These are phyloP conservation scores for Pseudevernia furfuracea DNA, from an alignment of 495 filamentous ascomycete species.

Conservation along the genomic window DNA sequence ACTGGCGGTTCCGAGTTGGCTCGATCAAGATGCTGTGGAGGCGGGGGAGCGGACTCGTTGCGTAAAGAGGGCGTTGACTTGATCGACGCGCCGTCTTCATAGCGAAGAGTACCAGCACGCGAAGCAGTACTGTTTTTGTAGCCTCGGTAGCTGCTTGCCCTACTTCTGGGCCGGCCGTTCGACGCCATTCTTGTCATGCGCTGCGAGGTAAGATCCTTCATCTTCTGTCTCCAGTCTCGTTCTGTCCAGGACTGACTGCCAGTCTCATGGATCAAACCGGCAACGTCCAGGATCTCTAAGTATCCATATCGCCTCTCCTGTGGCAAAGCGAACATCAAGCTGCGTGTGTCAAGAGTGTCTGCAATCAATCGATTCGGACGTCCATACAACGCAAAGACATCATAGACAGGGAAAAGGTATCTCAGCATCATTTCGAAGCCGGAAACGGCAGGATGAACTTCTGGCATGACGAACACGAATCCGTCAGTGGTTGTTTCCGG, in stretches of 20 bases:
- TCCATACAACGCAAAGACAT: conserved; percentile 87
- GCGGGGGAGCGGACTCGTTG: conserved; percentile 24
- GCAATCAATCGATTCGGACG: conserved; percentile 81
- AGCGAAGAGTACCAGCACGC: conserved; percentile 46
- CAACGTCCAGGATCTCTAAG: conserved; percentile 79
- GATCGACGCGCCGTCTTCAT: conserved; percentile 56
- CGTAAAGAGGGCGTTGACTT: conserved; percentile 49
- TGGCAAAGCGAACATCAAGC: conserved; percentile 98
- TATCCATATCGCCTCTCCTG: conserved; percentile 83
- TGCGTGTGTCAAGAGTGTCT: conserved; percentile 74
- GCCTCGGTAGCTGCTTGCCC: conserved; percentile 50
- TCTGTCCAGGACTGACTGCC: conserved; percentile 78
- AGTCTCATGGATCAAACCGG: conserved; percentile 63
- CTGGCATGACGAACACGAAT: conserved; percentile 97
- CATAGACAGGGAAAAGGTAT: conserved; percentile 89
- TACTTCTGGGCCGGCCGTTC: conserved; percentile 49
- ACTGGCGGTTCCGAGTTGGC: conserved; percentile 30
- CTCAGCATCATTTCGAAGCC: conserved; percentile 97
- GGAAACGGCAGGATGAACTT: conserved; percentile 78
- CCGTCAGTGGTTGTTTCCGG: conserved; percentile 72
- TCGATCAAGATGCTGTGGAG: conserved; percentile 29
- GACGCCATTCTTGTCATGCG: conserved; percentile 49
- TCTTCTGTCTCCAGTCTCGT: conserved; percentile 76
- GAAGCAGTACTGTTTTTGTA: conserved; percentile 62
- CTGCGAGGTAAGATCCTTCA: conserved; percentile 84